Base-by-base conservation (phyloP, 2,329 filamentous ascomycete genomes). In the Eutypa lata region DNA sequence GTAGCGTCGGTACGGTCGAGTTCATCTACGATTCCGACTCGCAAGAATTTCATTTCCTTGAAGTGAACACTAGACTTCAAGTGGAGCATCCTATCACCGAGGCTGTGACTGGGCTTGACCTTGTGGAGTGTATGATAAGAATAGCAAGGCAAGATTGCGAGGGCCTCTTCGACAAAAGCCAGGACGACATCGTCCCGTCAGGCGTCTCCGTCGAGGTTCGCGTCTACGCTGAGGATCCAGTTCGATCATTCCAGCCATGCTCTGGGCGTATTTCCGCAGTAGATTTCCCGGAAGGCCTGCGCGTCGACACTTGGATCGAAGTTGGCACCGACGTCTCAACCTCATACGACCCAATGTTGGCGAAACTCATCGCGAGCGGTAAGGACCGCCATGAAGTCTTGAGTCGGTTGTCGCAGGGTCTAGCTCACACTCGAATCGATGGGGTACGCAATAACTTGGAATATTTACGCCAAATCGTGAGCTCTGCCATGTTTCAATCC, bases 11-110 rank as follows among this genome's bases (percentile, higher is more conserved):
- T 0, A 74, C 72, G 0, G 61, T 73, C 24, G 71, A 88, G 60
- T 88, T 82, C 55, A 74, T 89, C 2, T 82, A 87, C 1, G 84
- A 88, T 55, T 83, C 86, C 50, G 73, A 78, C 48, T 78, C 78
- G 0, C 81, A 77, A 0, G 75, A 82, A 7, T 88, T 86, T 65
- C 89, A 73, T 57, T 80, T 79, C 52, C 63, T 78, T 14, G 77
- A 79, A 53, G 76, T 80, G 65, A 77, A 81, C 74, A 58, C 88
- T 0, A 76, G 88, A 8, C 68, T 91, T 3, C 88, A 91, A 60
- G 88, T 92, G 22, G 89, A 91, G 65, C 89, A 91, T 58, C 87
- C 88, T 0, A 86, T 91, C 7, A 92, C 89, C 0, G 89, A 92
- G 67, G 86, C 88, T 78, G 84, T 89, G 2, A 90, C 87, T 10